Conservation (phyloP, 73 alveolate genomes). For the Urostyla sp. region DNA sequence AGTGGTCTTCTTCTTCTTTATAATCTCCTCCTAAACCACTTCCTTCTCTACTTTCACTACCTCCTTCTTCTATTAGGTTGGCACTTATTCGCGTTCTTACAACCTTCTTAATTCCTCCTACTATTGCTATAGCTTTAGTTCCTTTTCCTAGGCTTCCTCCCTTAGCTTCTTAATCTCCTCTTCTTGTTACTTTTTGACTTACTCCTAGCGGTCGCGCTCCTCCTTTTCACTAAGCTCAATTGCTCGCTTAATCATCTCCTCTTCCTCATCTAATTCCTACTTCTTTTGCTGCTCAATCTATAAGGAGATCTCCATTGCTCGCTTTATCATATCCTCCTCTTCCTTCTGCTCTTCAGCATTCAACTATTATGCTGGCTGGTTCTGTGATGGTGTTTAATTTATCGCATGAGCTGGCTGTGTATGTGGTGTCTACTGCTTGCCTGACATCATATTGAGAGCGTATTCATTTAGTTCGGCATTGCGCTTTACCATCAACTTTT, state of each 20-base stretch:
- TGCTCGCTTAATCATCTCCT: constrained; percentile 56
- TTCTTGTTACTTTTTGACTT: background rate
- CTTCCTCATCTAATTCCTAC: constrained; percentile 33
- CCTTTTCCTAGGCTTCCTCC: background rate
- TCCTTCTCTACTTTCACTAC: background rate
- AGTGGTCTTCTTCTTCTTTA: background rate
- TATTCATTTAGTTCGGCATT: constrained; percentile 86
- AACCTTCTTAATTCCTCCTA: background rate
- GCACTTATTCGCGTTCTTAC: background rate
- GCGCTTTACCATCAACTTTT: constrained; percentile 84
- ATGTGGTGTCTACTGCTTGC: constrained; percentile 1
- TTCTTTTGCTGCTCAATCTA: constrained; percentile 42
- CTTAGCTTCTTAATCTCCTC: background rate
- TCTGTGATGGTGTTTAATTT: background rate
- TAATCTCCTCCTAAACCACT: background rate
- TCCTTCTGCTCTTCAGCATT: constrained; percentile 32
- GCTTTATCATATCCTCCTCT: constrained; percentile 60
- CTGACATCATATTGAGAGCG: constrained; percentile 67
- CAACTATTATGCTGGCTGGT: background rate
- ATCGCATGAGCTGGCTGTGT: background rate
- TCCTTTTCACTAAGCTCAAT: constrained; percentile 51
- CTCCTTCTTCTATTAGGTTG: background rate
- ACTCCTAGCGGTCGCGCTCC: constrained; percentile 9
- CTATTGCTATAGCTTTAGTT: background rate
- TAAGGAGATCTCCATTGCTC: constrained; percentile 47